phyloP scores from a whole-genome alignment of 805 yeast genomes.

The Pachysolen tannophilus region DNA sequence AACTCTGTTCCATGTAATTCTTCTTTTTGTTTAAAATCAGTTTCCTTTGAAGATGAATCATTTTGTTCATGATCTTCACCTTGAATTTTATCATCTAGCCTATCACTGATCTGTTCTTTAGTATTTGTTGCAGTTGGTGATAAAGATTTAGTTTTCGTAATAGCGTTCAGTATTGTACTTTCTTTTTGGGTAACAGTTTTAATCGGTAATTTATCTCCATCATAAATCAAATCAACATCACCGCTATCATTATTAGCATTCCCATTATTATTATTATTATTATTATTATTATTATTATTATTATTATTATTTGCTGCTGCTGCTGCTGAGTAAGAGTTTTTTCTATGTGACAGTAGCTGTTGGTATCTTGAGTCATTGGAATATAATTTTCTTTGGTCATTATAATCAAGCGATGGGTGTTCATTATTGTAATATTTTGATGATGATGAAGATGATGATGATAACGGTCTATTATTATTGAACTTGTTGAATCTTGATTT shows the following conservation, averaged over 20 bases:
- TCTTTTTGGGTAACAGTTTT: constrained; percentile 5
- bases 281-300: background rate
- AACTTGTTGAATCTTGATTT: no score
- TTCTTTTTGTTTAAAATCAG: no score
- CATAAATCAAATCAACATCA: constrained; percentile 10
- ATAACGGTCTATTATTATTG: no score
- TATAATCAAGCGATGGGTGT: no score
- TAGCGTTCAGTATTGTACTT: background rate
- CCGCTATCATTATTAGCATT: background rate
- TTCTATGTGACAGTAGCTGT: no score
- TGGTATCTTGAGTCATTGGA: no score
- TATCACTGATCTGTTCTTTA: background rate
- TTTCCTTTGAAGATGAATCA: background rate
- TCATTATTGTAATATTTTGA: no score
- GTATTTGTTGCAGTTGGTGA: background rate
- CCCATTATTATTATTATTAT: background rate
- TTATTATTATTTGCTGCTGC: background rate
- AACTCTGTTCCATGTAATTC: no score
- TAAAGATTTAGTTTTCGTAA: background rate
- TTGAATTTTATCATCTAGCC: background rate
- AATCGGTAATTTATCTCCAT: no score
- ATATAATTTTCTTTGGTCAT: no score
- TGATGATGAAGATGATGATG: no score
- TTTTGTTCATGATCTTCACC: background rate
- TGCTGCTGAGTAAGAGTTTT: no score